A percentile compares a stretch with the other conserved stretches of the same genome.
Evolutionary conservation across 345 rosid genomes (phyloP).

Genomic region (Syzygium jambos): DNA sequence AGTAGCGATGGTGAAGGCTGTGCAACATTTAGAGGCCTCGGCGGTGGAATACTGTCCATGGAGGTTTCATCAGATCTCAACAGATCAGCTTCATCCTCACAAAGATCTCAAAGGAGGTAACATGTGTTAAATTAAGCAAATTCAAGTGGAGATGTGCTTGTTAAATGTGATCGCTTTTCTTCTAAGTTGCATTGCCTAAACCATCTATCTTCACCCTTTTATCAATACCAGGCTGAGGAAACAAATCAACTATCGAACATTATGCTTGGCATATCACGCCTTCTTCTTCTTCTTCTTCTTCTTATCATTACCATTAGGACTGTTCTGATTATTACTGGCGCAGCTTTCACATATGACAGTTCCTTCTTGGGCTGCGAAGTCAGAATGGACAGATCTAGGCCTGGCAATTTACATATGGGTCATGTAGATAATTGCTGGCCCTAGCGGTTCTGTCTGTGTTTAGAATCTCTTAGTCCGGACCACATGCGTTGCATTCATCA

Average conservation of each 20-base stretch:
- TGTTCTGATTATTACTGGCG: not conserved
- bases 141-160: not conserved
- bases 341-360: not conserved
- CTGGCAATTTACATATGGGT: not conserved
- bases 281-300: not conserved
- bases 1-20: not conserved
- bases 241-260: not conserved
- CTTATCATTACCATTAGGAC: not conserved
- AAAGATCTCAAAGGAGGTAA: not conserved
- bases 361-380: not conserved
- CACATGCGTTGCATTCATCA: not conserved
- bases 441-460: not conserved
- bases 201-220: not conserved
- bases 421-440: not conserved
- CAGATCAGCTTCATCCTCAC: not conserved
- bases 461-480: not conserved
- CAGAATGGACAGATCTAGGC: not conserved
- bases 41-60: not conserved
- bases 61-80: not conserved
- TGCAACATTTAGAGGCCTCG: not conserved
- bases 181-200: not conserved
- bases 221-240: not conserved
- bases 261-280: not conserved
- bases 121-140: not conserved
- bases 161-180: not conserved